Base-by-base conservation (phyloP, 2,329 filamentous ascomycete species). In the Byssochlamys sp. region DNA sequence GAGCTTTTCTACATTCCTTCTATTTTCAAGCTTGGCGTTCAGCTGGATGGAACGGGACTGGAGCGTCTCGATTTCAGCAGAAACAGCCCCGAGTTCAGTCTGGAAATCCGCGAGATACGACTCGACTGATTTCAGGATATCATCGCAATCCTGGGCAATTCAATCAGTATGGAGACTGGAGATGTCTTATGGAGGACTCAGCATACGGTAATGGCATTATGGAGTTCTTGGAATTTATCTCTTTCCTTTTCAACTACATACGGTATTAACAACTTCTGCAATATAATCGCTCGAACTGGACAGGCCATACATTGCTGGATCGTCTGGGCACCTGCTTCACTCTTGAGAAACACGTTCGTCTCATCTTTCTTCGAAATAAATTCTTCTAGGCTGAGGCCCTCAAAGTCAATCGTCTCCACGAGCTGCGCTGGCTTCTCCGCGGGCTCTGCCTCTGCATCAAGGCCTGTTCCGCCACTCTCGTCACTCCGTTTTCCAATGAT, bases 101-200 rank as follows among this genome's bases (percentile, higher is more conserved):
- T 95, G 91, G 69, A 99, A 99, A 71, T 87, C 92, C 39, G 89
- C 89, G 55, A 99, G 80, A 70, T 96, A 97, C 31, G 84, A 86
- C 75, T 99, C 92, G 56, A 99, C 94, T 0, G 91, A 96, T 72
- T 86, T 89, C 52, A 97, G 81, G 54, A 97, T 90, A 69, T 95
- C 88, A 73, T 99, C 94, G 75, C 92, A 99, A 54, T 90, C 89
- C 69, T 80, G 75, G 12, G 49, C 45, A 53, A 3, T 5, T 65
- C 25, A 12, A 28, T 51, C 49, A 51, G 49, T 24, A 51, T 24
- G 12, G 25, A 5, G 10, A 28, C 24, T 14, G 25, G 24, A 3
- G 11, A n/a, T 26, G 1, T 26, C 19, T 51, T 51, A 51, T 14
- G 19, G n/a, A 53, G 39, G 39, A 33, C n/a, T 24, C 33, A 54